These are phyloP conservation scores for Kodamaea restingae DNA, from an alignment of 805 yeast genomes.

Conservation along the genomic window DNA sequence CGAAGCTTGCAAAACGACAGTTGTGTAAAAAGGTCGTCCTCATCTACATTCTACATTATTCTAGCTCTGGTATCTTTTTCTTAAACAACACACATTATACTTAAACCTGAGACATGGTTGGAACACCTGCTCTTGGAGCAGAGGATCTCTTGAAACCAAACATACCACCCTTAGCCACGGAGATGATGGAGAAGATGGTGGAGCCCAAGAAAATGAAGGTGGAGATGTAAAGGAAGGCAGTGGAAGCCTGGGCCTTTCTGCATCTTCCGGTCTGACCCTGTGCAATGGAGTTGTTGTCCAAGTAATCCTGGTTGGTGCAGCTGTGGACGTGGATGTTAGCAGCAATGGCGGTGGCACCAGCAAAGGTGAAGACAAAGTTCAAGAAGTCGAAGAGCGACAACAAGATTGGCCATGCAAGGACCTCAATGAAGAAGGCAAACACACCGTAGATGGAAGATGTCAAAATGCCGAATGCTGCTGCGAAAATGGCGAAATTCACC, in stretches of 20 bases:
- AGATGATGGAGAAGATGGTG: constrained; percentile 54
- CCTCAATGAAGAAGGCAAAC: constrained; percentile 69
- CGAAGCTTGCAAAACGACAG: no score
- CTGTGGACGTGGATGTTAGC: constrained; percentile 85
- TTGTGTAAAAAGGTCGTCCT: no score
- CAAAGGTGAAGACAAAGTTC: constrained; percentile 86
- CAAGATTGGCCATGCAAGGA: constrained; percentile 84
- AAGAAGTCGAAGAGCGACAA: constrained; percentile 75
- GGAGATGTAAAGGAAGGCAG: constrained; percentile 81
- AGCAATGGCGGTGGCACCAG: constrained; percentile 93
- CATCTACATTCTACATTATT: neutral
- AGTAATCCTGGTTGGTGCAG: constrained; percentile 65
- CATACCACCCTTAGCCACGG: constrained; percentile 51
- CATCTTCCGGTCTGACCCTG: constrained; percentile 84
- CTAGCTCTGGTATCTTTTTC: constrained; percentile 3
- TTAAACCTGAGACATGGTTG: constrained; percentile 87
- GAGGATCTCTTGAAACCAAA: constrained; percentile 30
- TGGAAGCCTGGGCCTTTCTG: constrained; percentile 87
- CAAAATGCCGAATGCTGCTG: constrained; percentile 81
- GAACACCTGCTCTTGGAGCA: constrained; percentile 76
- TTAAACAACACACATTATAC: constrained; percentile 7
- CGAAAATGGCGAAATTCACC: constrained; percentile 84
- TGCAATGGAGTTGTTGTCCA: constrained; percentile 61
- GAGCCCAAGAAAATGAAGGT: constrained; percentile 72
- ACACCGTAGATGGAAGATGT: constrained; percentile 78